Conservation (phyloP, 2,329 filamentous ascomycete species). For the Annulohypoxylon truncatum region DNA sequence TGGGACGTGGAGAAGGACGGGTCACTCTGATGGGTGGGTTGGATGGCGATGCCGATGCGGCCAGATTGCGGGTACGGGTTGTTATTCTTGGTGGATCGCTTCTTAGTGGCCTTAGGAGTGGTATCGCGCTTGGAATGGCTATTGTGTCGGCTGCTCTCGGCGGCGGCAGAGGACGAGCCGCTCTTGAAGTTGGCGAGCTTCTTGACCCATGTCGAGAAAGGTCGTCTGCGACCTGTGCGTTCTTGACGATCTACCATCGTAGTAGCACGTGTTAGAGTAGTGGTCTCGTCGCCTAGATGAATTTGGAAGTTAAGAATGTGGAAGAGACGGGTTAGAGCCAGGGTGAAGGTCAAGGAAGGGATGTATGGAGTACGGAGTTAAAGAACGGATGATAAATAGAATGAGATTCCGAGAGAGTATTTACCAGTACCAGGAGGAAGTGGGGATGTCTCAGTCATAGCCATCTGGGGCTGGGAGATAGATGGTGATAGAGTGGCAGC, state of each 20-base stretch:
- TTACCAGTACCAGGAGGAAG: constrained; percentile 47
- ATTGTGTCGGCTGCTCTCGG: constrained; percentile 57
- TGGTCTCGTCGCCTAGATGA: constrained; percentile 2
- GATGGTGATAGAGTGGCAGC: background rate
- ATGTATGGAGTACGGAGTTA: background rate
- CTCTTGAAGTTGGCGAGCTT: constrained; percentile 87
- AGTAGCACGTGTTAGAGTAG: constrained; percentile 37
- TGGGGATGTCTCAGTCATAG: constrained; percentile 47
- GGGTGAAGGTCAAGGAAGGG: background rate
- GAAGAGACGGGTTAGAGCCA: background rate
- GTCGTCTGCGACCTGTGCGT: constrained; percentile 75
- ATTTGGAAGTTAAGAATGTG: constrained; percentile 12
- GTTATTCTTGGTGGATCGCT: constrained; percentile 75
- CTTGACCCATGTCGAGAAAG: constrained; percentile 94
- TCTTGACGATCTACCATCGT: constrained; percentile 71
- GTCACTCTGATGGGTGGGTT: constrained; percentile 57
- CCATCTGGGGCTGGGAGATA: constrained; percentile 39
- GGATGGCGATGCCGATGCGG: constrained; percentile 56
- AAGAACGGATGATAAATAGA: background rate
- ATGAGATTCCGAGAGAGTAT: constrained; percentile 13
- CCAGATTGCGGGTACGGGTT: constrained; percentile 93
- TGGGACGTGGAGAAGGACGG: constrained; percentile 67
- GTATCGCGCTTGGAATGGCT: constrained; percentile 55
- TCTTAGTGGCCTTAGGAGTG: constrained; percentile 62
- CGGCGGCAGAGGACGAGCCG: constrained; percentile 71